phyloP scores from a whole-genome alignment of 768 basidiomycete genomes.

The Suillus subluteus region DNA sequence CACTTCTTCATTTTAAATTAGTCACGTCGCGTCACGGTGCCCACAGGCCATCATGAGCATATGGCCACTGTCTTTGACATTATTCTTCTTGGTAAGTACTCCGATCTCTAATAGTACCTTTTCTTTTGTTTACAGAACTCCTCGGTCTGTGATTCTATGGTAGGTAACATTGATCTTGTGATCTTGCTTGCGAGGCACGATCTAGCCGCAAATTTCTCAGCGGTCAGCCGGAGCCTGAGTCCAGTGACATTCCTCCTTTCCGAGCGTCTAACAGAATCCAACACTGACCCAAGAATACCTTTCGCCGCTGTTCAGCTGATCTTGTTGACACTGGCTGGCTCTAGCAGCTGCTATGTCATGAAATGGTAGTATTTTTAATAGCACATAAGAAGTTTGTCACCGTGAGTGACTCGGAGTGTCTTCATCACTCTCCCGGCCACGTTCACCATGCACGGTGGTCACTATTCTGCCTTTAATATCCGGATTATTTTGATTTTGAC shows the following conservation, averaged over 20 bases:
- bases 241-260: background rate
- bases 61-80: too few relatives aligned
- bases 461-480: constrained; percentile 8
- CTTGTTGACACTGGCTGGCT: background rate
- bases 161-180: background rate
- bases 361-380: background rate
- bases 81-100: background rate
- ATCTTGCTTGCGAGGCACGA: background rate
- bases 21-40: background rate
- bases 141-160: background rate
- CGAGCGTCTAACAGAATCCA: background rate
- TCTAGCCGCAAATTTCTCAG: background rate
- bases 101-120: background rate
- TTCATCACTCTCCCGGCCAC: background rate
- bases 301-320: constrained; percentile 8
- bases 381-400: background rate
- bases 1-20: background rate
- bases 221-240: background rate
- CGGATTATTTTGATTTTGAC: constrained; percentile 5
- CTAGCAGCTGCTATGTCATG: background rate
- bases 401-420: background rate
- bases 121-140: background rate
- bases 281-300: background rate
- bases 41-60: too few relatives aligned
- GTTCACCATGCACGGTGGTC: background rate